Evolutionary conservation across 768 basidiomycete species (phyloP), one percentile per base, ranked within the genome.

Genomic region (Trametes villosa): DNA sequence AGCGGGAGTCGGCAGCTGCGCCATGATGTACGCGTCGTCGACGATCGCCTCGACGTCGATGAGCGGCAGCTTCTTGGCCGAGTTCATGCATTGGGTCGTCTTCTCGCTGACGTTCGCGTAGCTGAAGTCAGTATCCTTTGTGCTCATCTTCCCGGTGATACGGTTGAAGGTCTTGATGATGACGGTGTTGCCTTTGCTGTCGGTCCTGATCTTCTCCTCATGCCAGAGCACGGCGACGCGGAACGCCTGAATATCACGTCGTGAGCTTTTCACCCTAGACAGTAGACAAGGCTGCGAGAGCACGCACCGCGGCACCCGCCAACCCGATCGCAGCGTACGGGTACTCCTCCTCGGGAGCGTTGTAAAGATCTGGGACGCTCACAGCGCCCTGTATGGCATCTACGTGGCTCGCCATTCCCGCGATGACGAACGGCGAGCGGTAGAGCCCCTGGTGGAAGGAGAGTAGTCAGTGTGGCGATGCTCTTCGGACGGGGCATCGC

Each of bases 381-480:
- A 18, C 15, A 20, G 34, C 51, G 6, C 51, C 51, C 27, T 40
- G 51, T 13, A 40, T 52, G 17, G 38, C 51, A 17, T 30, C 33
- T 15, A 52, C 24, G 36, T 52, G 51, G 2, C 17, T n/a, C 12
- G 51, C 51, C 17, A 52, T 20, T 6, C 29, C 36, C 2, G 51
- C 27, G 4, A 52, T 27, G 20, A 52, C 24, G 51, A 52, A 52
- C 7, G 51, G 51, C 1, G 51, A 52, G 24, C 51, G 51, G 26
- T 52, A 52, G 5, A 52, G 38, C 8, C 51, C 51, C 51, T 52
- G 27, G n/a, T n/a, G n/a, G n/a, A n/a, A n/a, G n/a, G n/a, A n/a
- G n/a, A n/a, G n/a, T n/a, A n/a, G n/a, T n/a, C n/a, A n/a, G n/a
- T n/a, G n/a, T n/a, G n/a, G n/a, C n/a, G n/a, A n/a, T n/a, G n/a